Evolutionary conservation across 306 rosid species (phyloP), one percentile per base, ranked within the genome.

Genomic region (Malus sylvestris): DNA sequence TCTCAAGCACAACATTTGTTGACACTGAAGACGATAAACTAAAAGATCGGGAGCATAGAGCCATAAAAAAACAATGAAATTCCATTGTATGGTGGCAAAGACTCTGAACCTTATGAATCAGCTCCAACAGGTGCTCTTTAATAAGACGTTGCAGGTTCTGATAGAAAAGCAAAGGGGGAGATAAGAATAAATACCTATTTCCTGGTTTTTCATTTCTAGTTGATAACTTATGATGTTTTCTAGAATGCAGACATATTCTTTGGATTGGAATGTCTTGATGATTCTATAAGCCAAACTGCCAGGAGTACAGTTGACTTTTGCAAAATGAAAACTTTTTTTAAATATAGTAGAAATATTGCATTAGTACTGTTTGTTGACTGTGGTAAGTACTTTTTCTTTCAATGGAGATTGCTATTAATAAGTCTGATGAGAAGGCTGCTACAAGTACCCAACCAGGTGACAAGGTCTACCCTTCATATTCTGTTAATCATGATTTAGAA

Each of bases 201-300:
- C 49, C 27, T 9, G 70, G 70, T 76, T 55, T 29, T 71, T 46
- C 63, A 25, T 40, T 78, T 49, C 22, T 70, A 82, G 32, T 83
- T 66, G 63, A 45, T 58, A 30, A 62, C 27, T 45, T 25, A 14
- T 62, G 42, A 64, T 53, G 40, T 78, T 53, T 76, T 80, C 51
- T 85, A 94, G 98, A 81, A 77, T 79, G 86, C 80, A 18, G 89
- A 89, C 79, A 76, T 92, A 68, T 87, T 83, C 70, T 84, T 82
- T 20, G 95, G 81, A 68, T 80, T 89, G 81, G 93, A 90, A 74
- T 85, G 58, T 64, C 87, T 90, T 74, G 93, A 82, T 78, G 90
- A 81, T 81, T 67, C 81, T 81, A 79, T 76, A 75, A 30, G 83
- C 71, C 89, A 86, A 73, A 74, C 83, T 60, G 64, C 80, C 23